Evolutionary conservation across 2,329 filamentous ascomycete species (phyloP), one percentile per base, ranked within the genome.

Genomic region (Dothiorella sarmentorum): DNA sequence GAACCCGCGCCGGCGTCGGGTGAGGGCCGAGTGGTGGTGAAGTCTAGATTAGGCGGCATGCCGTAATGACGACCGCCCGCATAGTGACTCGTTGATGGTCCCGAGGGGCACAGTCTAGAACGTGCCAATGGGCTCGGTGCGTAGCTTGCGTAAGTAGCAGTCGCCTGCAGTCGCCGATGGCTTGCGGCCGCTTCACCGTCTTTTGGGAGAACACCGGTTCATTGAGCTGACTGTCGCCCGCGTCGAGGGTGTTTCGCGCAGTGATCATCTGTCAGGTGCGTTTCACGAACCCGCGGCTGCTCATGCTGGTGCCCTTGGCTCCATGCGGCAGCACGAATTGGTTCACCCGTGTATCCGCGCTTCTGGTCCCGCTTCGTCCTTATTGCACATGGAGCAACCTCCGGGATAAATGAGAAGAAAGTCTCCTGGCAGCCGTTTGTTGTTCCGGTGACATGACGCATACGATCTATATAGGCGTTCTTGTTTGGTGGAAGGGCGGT

Each of bases 401-500:
- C 49, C 49, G 49, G 22, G 22, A 20, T 38, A 38, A 40, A 17
- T 29, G 49, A 40, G 49, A 53, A 56, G 52, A 56, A 26, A 43
- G 35, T 18, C 4, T 43, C 37, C 49, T 40, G 37, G 24, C 9
- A 29, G 35, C 49, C 40, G 49, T 27, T 53, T 53, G 49, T 27
- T 53, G 49, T 40, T 40, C 49, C 49, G 51, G 35, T 58, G 37
- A 58, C 27, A 43, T 31, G 44, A 33, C 45, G 44, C 56, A 58
- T 45, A 58, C 52, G 44, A 58, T 58, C 42, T 40, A 51, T 40
- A 43, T 29, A 29, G 24, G 18, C 56, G 33, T 31, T 17, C 37
- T 51, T 51, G 56, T 52, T 51, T 58, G 56, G 56, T 35, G 33
- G 44, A 58, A 35, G 56, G 27, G 45, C 37, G n/a, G 40, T 52